Percentiles rank a stretch among this genome's conserved stretches.
These are phyloP conservation scores for Pseudogymnoascus sp. DNA, from an alignment of 2,329 filamentous ascomycete genomes.

Conservation along the genomic window DNA sequence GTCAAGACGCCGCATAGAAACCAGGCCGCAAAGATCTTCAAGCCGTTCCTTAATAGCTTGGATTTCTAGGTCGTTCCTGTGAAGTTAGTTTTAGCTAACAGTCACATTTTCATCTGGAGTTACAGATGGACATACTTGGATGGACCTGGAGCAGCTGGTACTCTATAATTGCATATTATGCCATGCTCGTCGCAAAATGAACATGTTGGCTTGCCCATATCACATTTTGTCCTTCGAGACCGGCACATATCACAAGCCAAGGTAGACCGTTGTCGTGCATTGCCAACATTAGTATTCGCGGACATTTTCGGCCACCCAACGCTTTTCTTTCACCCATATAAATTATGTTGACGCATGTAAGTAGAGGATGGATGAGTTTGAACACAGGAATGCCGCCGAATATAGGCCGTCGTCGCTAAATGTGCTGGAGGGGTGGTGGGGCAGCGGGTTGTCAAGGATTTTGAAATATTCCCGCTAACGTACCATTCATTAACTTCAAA, in stretches of 20 bases:
- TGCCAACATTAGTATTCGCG: not conserved
- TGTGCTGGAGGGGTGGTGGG: not conserved
- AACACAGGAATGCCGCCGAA: not conserved
- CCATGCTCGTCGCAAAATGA: constrained; percentile 17
- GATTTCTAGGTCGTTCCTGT: constrained; percentile 9
- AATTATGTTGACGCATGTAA: not conserved
- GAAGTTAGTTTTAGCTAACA: not conserved
- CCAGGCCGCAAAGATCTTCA: constrained; percentile 9
- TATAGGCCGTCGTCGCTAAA: not conserved
- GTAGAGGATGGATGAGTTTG: not conserved
- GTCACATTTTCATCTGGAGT: constrained; percentile 7
- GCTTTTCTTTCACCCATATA: not conserved
- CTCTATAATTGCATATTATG: constrained; percentile 12
- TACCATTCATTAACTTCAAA: not conserved
- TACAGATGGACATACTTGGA: not conserved
- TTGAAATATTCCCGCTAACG: not conserved
- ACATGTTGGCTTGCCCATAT: constrained; percentile 19
- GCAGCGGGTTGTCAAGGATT: not conserved
- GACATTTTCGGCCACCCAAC: not conserved
- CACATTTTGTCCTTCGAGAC: constrained; percentile 22
- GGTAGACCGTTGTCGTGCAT: constrained; percentile 11
- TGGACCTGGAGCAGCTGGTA: constrained; percentile 1
- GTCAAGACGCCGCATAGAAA: constrained; percentile 6
- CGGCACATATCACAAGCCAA: constrained; percentile 21
- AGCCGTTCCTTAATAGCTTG: constrained; percentile 8